Conservation (phyloP, 257 asterid genomes). For the Ilex aquifolium region DNA sequence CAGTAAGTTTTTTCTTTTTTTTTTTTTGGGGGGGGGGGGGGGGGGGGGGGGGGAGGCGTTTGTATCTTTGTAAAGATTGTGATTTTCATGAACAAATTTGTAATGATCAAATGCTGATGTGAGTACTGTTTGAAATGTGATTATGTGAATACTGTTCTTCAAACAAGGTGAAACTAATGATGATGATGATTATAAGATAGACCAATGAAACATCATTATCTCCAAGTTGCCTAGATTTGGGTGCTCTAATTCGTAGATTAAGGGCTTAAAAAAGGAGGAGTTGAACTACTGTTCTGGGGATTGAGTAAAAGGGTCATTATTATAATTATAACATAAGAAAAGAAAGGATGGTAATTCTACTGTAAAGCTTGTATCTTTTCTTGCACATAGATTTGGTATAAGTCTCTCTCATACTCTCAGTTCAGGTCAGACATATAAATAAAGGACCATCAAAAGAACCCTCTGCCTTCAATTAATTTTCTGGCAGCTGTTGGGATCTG, state of each 20-base stretch:
- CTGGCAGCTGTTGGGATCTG: slow-evolving; percentile 33
- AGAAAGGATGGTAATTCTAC: slow-evolving; percentile 22
- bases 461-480: slow-evolving; percentile 22
- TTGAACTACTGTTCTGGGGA: slow-evolving; percentile 63
- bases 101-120: neutral
- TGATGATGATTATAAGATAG: neutral
- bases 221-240: slow-evolving; percentile 9
- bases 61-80: slow-evolving; percentile 32
- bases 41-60: slow-evolving; percentile 28
- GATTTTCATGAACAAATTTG: neutral
- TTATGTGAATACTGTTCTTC: slow-evolving; percentile 4
- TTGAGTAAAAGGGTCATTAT: slow-evolving; percentile 40
- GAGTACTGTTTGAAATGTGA: slow-evolving; percentile 16
- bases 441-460: slow-evolving; percentile 40
- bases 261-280: slow-evolving; percentile 18
- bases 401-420: slow-evolving; percentile 7
- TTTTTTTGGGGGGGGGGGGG: slow-evolving; percentile 1
- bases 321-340: slow-evolving; percentile 11
- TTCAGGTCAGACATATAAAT: slow-evolving; percentile 41
- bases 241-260: slow-evolving; percentile 31
- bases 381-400: neutral
- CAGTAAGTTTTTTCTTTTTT: slow-evolving; percentile 10
- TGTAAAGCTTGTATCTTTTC: slow-evolving; percentile 49
- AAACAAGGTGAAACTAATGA: slow-evolving; percentile 20
- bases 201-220: slow-evolving; percentile 10